phyloP scores from a whole-genome alignment of 2,329 filamentous ascomycete species.

The Macrophomina phaseolina region DNA sequence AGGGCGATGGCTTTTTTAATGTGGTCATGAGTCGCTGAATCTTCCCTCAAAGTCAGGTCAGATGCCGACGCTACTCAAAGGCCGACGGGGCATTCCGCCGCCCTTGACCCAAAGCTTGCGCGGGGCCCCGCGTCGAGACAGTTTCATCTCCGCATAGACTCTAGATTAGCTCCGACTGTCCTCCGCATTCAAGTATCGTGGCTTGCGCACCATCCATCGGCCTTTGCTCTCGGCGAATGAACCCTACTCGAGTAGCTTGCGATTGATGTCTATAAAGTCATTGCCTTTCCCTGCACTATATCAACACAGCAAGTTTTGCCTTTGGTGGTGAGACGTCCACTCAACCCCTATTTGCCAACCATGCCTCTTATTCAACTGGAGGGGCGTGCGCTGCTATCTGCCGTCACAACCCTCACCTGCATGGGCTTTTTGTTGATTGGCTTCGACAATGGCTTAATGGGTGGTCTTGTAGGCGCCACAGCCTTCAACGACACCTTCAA shows the following conservation, averaged over 20 bases:
- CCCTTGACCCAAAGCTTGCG: neutral
- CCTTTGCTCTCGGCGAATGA: conserved; percentile 12
- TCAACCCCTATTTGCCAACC: neutral
- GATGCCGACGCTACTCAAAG: neutral
- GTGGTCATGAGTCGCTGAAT: neutral
- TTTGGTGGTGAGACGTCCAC: neutral
- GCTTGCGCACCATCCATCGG: neutral
- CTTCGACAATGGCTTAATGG: conserved; percentile 55
- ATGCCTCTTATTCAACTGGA: conserved; percentile 31
- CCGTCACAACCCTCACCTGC: conserved; percentile 53
- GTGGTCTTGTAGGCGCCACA: conserved; percentile 27
- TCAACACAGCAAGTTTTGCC: neutral
- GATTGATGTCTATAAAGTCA: conserved; percentile 12
- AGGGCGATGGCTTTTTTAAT: neutral
- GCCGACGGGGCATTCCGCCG: neutral
- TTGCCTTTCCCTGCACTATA: neutral
- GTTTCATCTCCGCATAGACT: conserved; percentile 5
- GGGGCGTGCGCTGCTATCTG: conserved; percentile 49
- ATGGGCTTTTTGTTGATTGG: conserved; percentile 57
- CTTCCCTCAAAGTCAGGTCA: neutral
- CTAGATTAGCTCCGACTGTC: neutral
- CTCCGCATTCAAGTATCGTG: neutral
- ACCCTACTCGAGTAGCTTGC: neutral
- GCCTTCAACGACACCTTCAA: conserved; percentile 12
- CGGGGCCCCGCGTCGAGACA: neutral